Conservation (phyloP, 2,329 filamentous ascomycete species). For the Cladosporium sp. region DNA sequence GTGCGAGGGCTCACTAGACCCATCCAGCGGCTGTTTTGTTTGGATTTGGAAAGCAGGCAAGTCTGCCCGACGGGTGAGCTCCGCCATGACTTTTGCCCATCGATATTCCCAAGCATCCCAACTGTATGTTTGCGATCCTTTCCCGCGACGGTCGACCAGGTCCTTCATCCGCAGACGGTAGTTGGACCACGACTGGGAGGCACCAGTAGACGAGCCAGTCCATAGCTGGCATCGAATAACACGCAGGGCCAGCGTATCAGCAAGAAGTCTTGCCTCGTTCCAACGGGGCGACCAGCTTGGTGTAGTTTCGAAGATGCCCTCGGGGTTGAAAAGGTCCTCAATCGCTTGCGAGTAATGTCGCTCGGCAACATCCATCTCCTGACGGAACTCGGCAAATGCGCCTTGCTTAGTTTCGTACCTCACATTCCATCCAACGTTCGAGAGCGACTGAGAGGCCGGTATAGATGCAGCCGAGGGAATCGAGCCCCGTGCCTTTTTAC, state of each 20-base stretch:
- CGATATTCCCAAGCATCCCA: slow-evolving; percentile 92
- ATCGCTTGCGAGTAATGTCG: slow-evolving; percentile 86
- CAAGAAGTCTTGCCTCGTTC: slow-evolving; percentile 85
- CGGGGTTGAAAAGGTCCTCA: slow-evolving; percentile 73
- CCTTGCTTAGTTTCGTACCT: slow-evolving; percentile 94
- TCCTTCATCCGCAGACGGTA: slow-evolving; percentile 72
- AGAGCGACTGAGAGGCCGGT: slow-evolving; percentile 74
- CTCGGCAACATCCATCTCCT: slow-evolving; percentile 84
- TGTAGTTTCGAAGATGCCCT: slow-evolving; percentile 77
- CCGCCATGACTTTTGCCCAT: slow-evolving; percentile 60
- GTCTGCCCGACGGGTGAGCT: slow-evolving; percentile 52
- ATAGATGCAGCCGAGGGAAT: slow-evolving; percentile 73
- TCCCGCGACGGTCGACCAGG: slow-evolving; percentile 78
- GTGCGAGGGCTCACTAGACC: slow-evolving; percentile 4
- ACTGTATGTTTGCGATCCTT: slow-evolving; percentile 82
- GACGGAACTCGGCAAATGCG: slow-evolving; percentile 85
- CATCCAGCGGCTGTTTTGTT: slow-evolving; percentile 17
- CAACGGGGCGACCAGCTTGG: slow-evolving; percentile 87
- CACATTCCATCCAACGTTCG: slow-evolving; percentile 83
- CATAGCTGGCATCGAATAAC: slow-evolving; percentile 79
- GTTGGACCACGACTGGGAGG: slow-evolving; percentile 72
- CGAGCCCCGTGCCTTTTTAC: slow-evolving; percentile 76
- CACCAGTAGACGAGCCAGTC: slow-evolving; percentile 72
- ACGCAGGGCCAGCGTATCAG: slow-evolving; percentile 76
- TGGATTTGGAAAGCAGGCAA: slow-evolving; percentile 39